Evolutionary conservation across 2,329 filamentous ascomycete genomes (phyloP), one percentile per base, ranked within the genome.

Genomic region (Zalaria obscura): DNA sequence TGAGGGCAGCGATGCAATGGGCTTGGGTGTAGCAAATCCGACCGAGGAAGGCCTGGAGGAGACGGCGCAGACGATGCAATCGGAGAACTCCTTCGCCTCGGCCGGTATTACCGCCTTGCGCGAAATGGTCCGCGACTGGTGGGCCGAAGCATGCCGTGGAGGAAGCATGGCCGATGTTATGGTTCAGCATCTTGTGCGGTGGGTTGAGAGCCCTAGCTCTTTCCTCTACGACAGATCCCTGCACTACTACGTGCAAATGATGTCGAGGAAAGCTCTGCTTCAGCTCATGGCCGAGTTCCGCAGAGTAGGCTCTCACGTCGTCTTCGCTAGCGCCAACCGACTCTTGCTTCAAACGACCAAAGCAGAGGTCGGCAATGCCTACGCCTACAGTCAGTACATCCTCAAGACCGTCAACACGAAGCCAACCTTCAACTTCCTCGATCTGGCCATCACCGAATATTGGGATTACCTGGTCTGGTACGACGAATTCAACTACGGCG

Each of bases 401-500:
- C 73, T 98, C 54, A 95, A 95, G 66, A 93, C 88, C 0, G 95
- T 99, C 65, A 89, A 93, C 62, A 79, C 78, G 43, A 95, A 95
- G 55, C 87, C 91, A 0, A 73, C 95, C 0, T 99, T 99, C 64
- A 85, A 95, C 60, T 98, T 98, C 57, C 78, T 99, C 48, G 91
- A 98, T 53, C 71, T 99, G 3, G 85, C 95, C 52, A 91, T 99
- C 61, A 94, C 89, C 51, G 91, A 98, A 58, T 99, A 95, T 62
- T 99, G 91, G 91, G 91, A 99, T 60, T 96, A 95, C 54, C 76
- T 99, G 0, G 79, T 95, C 3, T 99, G 91, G 91, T 96, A 96
- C 51, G 91, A 99, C 52, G 86, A 95, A 62, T 95, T 89, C 70
- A 98, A 99, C 67, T 96, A 96, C 54, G 93, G 91, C 42, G 91